Evolutionary conservation across 768 basidiomycete genomes (phyloP).

Genomic region (Trichaptum fuscoviolaceum): DNA sequence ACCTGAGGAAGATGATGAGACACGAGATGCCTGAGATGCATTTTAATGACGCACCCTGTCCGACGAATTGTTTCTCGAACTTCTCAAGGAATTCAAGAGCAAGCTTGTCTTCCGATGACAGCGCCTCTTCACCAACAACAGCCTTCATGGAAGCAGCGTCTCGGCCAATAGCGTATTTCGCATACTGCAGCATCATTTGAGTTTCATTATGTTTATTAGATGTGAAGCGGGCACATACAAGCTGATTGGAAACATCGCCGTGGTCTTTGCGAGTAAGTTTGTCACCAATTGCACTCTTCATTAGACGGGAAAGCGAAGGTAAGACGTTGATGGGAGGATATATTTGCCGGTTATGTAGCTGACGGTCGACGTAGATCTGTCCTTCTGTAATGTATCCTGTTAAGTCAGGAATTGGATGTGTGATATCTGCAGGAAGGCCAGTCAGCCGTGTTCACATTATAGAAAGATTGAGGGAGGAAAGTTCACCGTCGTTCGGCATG

Average conservation of each 20-base stretch:
- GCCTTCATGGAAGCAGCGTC: slow-evolving; percentile 99
- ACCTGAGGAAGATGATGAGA: slow-evolving; percentile 38
- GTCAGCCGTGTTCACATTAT: background rate
- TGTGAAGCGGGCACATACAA: slow-evolving; percentile 47
- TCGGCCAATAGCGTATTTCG: slow-evolving; percentile 96
- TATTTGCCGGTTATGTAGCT: slow-evolving; percentile 93
- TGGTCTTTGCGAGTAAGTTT: slow-evolving; percentile 97
- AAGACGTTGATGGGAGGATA: slow-evolving; percentile 99
- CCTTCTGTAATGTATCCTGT: slow-evolving; percentile 99
- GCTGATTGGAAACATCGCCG: slow-evolving; percentile 97
- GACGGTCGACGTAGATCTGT: slow-evolving; percentile 97
- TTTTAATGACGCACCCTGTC: slow-evolving; percentile 62
- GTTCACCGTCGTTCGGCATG: slow-evolving; percentile 98
- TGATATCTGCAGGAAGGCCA: slow-evolving; percentile 68
- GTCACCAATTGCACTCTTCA: slow-evolving; percentile 99
- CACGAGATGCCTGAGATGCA: slow-evolving; percentile 7
- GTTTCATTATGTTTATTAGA: background rate
- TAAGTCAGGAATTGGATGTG: slow-evolving; percentile 99
- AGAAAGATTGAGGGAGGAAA: background rate
- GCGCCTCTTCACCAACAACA: slow-evolving; percentile 96
- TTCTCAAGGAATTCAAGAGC: slow-evolving; percentile 97
- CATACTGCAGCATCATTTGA: slow-evolving; percentile 55
- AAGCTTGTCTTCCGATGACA: slow-evolving; percentile 92
- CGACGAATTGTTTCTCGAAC: slow-evolving; percentile 96
- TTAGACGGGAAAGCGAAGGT: slow-evolving; percentile 95